Conservation (phyloP, 1,139 yeast genomes). For the Lodderomyces orthopsilosis region DNA sequence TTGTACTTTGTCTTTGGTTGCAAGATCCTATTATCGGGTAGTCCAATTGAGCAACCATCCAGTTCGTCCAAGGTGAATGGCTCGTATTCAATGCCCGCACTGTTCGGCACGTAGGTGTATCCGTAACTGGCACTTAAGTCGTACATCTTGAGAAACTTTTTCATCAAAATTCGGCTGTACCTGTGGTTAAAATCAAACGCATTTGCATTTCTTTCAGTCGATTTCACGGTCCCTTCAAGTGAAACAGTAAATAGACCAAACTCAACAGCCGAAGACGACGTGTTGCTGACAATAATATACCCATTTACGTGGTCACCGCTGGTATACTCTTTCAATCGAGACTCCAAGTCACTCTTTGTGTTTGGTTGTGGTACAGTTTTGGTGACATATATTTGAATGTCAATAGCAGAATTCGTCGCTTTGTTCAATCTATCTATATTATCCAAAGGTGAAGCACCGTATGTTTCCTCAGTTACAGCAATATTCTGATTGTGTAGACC, state of each 20-base stretch:
- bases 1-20: slow-evolving; percentile 53
- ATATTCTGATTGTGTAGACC: slow-evolving; percentile 16
- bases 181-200: slow-evolving; percentile 18
- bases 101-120: slow-evolving; percentile 41
- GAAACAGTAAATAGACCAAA: slow-evolving; percentile 48
- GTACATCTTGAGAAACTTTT: slow-evolving; percentile 47
- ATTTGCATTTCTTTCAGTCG: slow-evolving; percentile 25
- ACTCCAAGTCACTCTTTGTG: slow-evolving; percentile 34
- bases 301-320: slow-evolving; percentile 41
- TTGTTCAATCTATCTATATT: slow-evolving; percentile 42
- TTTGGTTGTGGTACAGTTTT: slow-evolving; percentile 41
- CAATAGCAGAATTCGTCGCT: slow-evolving; percentile 37
- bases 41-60: slow-evolving; percentile 53
- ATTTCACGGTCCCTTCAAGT: slow-evolving; percentile 46
- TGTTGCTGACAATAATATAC: slow-evolving; percentile 38
- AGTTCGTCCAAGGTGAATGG: slow-evolving; percentile 39
- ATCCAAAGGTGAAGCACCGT: slow-evolving; percentile 45
- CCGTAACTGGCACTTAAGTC: slow-evolving; percentile 48
- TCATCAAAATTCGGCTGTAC: slow-evolving; percentile 34
- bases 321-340: slow-evolving; percentile 44
- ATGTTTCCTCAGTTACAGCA: slow-evolving; percentile 27
- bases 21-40: slow-evolving; percentile 50
- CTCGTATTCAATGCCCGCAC: slow-evolving; percentile 51
- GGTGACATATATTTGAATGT: slow-evolving; percentile 43
- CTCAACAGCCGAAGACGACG: slow-evolving; percentile 35